phyloP scores from a whole-genome alignment of 2,329 filamentous ascomycete genomes.

The Trichoderma polysporum region DNA sequence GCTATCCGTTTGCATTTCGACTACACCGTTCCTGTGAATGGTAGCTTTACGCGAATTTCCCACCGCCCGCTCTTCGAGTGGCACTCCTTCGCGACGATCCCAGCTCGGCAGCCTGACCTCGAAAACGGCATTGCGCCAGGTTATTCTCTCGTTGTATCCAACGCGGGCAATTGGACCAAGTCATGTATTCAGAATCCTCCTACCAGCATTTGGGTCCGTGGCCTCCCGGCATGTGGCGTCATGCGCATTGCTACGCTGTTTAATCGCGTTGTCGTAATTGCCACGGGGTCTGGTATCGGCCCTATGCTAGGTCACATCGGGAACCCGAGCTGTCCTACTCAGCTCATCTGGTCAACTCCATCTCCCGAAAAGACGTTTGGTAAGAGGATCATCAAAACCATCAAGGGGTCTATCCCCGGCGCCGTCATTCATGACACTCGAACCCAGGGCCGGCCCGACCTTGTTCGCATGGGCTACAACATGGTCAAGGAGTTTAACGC shows the following conservation, averaged over 20 bases:
- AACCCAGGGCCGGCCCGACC: constrained; percentile 56
- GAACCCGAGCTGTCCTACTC: constrained; percentile 48
- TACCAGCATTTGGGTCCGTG: constrained; percentile 64
- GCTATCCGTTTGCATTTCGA: constrained; percentile 69
- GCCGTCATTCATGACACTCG: constrained; percentile 69
- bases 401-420: constrained; percentile 57
- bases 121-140: constrained; percentile 37
- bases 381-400: constrained; percentile 51
- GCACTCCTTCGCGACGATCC: constrained; percentile 75
- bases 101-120: constrained; percentile 45
- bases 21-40: constrained; percentile 57
- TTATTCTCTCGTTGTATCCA: constrained; percentile 69
- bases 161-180: constrained; percentile 73
- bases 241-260: constrained; percentile 67
- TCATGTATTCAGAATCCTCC: constrained; percentile 62
- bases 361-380: constrained; percentile 64
- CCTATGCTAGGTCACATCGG: constrained; percentile 63
- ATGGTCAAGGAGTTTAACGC: constrained; percentile 54
- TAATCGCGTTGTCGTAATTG: constrained; percentile 63
- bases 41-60: constrained; percentile 54
- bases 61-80: constrained; percentile 66
- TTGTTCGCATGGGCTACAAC: constrained; percentile 52
- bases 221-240: constrained; percentile 65
- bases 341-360: constrained; percentile 69
- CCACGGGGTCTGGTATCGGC: constrained; percentile 72